Conservation (phyloP, 352 stramenopile species). For the Phytophthora lateralis region DNA sequence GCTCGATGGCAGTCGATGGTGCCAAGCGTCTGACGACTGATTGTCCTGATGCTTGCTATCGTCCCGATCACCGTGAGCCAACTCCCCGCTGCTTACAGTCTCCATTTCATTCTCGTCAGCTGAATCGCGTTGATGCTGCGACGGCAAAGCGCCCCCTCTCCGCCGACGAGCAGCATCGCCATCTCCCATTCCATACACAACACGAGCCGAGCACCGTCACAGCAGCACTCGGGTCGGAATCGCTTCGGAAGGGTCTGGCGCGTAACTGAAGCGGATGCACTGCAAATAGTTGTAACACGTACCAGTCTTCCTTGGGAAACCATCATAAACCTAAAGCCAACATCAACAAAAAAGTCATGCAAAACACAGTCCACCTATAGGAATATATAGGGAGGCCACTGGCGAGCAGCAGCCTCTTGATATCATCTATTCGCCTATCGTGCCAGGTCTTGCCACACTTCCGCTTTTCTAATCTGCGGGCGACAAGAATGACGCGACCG, state of each 20-base stretch:
- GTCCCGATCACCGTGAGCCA: constrained; percentile 9
- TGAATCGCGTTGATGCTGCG: constrained; percentile 5
- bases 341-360: neutral
- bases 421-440: constrained; percentile 25
- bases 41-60: constrained; percentile 16
- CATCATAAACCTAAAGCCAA: neutral
- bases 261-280: constrained; percentile 5
- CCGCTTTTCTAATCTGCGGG: constrained; percentile 48
- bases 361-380: constrained; percentile 22
- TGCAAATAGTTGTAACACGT: neutral
- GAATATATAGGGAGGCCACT: constrained; percentile 23
- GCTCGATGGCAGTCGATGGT: constrained; percentile 9
- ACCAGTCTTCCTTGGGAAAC: neutral
- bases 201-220: constrained; percentile 3
- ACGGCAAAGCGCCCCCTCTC: constrained; percentile 6
- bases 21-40: constrained; percentile 10
- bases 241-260: constrained; percentile 9
- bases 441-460: neutral
- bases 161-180: constrained; percentile 7
- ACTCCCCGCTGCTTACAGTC: constrained; percentile 15
- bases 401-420: constrained; percentile 21
- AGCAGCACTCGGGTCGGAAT: constrained; percentile 4
- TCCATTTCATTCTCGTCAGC: constrained; percentile 10
- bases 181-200: constrained; percentile 25
- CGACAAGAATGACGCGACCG: constrained; percentile 79